phyloP scores from a whole-genome alignment of 176 grass and related monocot genomes.

The Chrysopogon serrulatus region DNA sequence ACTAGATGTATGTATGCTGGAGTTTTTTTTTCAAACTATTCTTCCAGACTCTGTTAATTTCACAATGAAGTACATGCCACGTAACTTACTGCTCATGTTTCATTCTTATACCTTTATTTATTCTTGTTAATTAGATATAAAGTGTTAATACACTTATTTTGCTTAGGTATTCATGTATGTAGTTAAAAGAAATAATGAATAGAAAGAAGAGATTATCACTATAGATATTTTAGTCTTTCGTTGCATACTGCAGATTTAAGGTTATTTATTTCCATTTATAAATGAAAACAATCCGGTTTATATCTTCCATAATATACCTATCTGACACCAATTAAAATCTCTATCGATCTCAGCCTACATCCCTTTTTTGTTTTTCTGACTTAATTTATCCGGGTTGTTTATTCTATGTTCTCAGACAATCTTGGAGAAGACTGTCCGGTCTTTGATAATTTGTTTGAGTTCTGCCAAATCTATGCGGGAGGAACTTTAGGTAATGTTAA shows the following conservation, averaged over 20 bases:
- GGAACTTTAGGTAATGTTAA: slow-evolving; percentile 89
- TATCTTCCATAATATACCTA: not conserved
- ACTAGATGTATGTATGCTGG: slow-evolving; percentile 75
- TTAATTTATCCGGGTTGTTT: not conserved
- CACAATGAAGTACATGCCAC: not conserved
- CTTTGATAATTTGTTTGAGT: slow-evolving; percentile 97
- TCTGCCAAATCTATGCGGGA: slow-evolving; percentile 98
- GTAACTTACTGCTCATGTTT: slow-evolving; percentile 1
- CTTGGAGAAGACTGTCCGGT: slow-evolving; percentile 96
- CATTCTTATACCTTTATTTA: not conserved
- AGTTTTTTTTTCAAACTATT: slow-evolving; percentile 23
- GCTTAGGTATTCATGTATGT: not conserved
- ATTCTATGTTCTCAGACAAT: slow-evolving; percentile 60
- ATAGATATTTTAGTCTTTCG: not conserved
- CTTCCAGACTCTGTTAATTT: slow-evolving; percentile 10
- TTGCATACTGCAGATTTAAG: slow-evolving; percentile 13
- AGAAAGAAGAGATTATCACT: not conserved
- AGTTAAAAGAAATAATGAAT: slow-evolving; percentile 19
- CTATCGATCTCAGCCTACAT: not conserved
- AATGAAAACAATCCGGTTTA: not conserved
- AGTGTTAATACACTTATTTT: not conserved
- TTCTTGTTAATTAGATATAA: slow-evolving; percentile 10
- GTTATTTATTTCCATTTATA: not conserved
- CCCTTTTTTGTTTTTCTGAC: not conserved
- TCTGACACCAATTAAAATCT: slow-evolving; percentile 2